Evolutionary conservation across 202 grass and related monocot species (phyloP).

Genomic region (Panicum hallii): DNA sequence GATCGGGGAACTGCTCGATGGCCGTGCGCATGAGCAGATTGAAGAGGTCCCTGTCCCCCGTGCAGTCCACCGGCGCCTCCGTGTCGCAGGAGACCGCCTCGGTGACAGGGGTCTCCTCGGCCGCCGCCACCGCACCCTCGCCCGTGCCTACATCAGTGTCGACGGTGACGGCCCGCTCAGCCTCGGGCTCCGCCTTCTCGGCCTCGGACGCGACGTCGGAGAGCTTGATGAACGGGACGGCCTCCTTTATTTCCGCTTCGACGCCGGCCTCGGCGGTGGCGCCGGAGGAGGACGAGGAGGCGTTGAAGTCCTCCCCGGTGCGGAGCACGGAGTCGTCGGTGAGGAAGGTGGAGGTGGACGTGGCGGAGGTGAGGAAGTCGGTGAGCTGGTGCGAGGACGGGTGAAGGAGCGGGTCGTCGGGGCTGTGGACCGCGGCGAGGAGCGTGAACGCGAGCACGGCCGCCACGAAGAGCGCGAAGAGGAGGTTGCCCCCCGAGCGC

Average conservation of each 20-base stretch:
- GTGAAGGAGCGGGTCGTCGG: constrained; percentile 89
- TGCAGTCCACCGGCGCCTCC: constrained; percentile 67
- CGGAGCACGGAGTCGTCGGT: constrained; percentile 74
- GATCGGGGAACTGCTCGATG: constrained; percentile 78
- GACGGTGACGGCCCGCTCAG: constrained; percentile 44
- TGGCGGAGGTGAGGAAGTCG: constrained; percentile 88
- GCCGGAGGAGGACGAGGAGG: constrained; percentile 34
- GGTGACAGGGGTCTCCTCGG: constrained; percentile 41
- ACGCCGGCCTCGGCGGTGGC: constrained; percentile 33
- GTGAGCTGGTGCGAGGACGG: constrained; percentile 79
- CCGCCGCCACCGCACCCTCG: constrained; percentile 26
- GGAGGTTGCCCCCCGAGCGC: constrained; percentile 76
- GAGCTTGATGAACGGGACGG: constrained; percentile 61
- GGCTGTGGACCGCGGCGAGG: constrained; percentile 81
- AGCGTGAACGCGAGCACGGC: constrained; percentile 85
- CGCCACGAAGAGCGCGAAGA: constrained; percentile 83
- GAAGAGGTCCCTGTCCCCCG: constrained; percentile 72
- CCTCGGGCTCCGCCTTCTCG: constrained; percentile 27
- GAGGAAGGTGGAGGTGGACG: constrained; percentile 90
- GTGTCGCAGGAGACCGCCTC: constrained; percentile 71
- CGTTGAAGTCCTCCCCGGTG: constrained; percentile 89
- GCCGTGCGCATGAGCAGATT: constrained; percentile 76
- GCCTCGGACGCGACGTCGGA: constrained; percentile 43
- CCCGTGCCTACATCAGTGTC: constrained; percentile 43
- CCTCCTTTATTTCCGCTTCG: constrained; percentile 34